phyloP scores from a whole-genome alignment of 345 rosid genomes.

The Draba incana region DNA sequence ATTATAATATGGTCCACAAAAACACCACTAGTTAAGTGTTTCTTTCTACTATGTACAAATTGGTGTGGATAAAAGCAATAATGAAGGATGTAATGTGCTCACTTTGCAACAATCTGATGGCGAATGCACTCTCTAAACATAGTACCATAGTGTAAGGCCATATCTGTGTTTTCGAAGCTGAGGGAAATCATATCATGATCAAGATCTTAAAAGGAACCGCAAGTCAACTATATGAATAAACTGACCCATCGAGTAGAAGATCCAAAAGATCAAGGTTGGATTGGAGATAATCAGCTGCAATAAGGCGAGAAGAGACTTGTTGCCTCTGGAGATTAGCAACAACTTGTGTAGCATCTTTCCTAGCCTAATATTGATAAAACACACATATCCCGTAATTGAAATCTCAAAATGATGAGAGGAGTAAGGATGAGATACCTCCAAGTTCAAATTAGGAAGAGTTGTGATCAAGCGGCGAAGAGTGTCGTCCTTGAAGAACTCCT shows the following conservation, averaged over 20 bases:
- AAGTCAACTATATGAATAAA: neutral
- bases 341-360: conserved; percentile 97
- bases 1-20: conserved; percentile 6
- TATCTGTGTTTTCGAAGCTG: conserved; percentile 80
- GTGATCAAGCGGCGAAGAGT: conserved; percentile 69
- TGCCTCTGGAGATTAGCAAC: conserved; percentile 98
- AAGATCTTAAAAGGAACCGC: conserved; percentile 3
- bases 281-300: conserved; percentile 89
- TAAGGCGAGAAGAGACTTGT: conserved; percentile 85
- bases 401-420: too few relatives aligned
- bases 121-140: conserved; percentile 99
- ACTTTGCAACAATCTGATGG: conserved; percentile 95
- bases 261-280: conserved; percentile 87
- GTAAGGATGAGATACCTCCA: conserved; percentile 55
- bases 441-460: conserved; percentile 74
- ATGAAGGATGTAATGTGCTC: conserved; percentile 31
- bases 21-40: neutral
- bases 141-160: conserved; percentile 97
- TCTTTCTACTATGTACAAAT: too few relatives aligned
- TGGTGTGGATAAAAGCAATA: neutral
- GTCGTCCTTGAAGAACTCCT: conserved; percentile 84
- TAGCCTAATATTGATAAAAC: conserved; percentile 67
- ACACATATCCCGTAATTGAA: neutral
- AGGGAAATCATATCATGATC: conserved; percentile 30
- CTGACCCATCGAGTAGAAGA: conserved; percentile 74